Conservation (phyloP, 192 early-diverging fungal genomes). For the Coemansia sp. region DNA sequence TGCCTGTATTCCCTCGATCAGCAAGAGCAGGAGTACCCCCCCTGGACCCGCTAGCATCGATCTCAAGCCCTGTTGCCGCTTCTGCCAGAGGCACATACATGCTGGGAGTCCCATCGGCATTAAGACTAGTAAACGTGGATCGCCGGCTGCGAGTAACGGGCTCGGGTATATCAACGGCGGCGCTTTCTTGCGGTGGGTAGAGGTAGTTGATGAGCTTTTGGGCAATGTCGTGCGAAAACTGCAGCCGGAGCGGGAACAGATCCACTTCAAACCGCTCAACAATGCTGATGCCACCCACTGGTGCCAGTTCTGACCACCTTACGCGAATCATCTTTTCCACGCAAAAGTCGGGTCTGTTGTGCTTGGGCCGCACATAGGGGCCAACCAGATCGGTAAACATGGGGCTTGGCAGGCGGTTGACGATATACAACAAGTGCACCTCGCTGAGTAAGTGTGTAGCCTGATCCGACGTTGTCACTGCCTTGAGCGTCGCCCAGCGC, state of each 20-base stretch:
- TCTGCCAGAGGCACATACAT: not conserved
- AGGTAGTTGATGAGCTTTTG: constrained; percentile 77
- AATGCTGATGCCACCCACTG: constrained; percentile 88
- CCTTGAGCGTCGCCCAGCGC: constrained; percentile 61
- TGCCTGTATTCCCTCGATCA: not conserved
- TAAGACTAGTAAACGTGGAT: not conserved
- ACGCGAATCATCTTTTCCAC: constrained; percentile 88
- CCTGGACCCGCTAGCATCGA: not conserved
- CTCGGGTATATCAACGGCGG: not conserved
- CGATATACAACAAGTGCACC: constrained; percentile 68
- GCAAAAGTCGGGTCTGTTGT: constrained; percentile 64
- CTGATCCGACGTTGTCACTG: constrained; percentile 83
- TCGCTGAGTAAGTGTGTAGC: constrained; percentile 70
- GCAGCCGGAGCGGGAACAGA: constrained; percentile 75
- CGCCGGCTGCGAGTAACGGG: not conserved
- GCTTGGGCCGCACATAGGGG: constrained; percentile 58
- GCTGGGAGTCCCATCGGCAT: not conserved
- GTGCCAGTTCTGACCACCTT: constrained; percentile 73
- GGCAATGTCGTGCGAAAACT: constrained; percentile 84
- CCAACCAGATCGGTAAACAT: constrained; percentile 61
- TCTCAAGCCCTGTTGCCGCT: not conserved
- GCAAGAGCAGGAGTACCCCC: not conserved
- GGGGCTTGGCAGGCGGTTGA: constrained; percentile 61
- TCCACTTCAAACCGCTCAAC: constrained; percentile 90
- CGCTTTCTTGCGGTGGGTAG: constrained; percentile 61